These are phyloP conservation scores for Calonectria hongkongensis DNA, from an alignment of 2,329 filamentous ascomycete species.

Conservation along the genomic window DNA sequence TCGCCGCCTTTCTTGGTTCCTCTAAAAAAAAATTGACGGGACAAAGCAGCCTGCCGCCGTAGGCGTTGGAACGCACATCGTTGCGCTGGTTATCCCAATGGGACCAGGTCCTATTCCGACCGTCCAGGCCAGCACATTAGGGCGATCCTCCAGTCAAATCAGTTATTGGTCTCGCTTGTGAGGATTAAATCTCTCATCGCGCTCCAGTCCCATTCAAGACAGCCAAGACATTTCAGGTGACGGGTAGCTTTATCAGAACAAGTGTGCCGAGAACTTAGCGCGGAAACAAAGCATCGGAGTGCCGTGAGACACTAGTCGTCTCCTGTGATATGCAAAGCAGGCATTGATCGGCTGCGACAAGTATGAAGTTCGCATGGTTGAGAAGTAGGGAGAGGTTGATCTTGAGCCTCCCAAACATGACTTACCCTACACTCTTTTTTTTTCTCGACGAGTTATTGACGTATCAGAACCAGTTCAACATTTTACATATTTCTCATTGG, in stretches of 20 bases:
- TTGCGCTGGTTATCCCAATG: neutral
- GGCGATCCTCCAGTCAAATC: neutral
- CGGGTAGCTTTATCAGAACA: neutral
- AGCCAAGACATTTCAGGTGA: conserved; percentile 3
- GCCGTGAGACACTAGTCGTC: neutral
- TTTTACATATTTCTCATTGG: neutral
- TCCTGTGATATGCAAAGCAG: neutral
- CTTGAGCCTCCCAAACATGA: neutral
- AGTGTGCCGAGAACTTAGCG: neutral
- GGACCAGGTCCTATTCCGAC: too few species aligned
- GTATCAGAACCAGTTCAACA: neutral
- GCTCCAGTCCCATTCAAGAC: too few species aligned
- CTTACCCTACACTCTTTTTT: conserved; percentile 2
- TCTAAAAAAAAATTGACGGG: neutral
- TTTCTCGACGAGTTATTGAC: neutral
- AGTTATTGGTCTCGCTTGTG: neutral
- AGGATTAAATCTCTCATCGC: neutral
- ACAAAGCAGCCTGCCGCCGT: too few species aligned
- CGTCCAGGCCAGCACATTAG: too few species aligned
- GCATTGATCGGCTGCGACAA: conserved; percentile 15
- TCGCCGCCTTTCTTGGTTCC: neutral
- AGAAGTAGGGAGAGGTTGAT: conserved; percentile 1
- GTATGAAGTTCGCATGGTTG: conserved; percentile 1
- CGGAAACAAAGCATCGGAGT: neutral
- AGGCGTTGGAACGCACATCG: neutral